Base-by-base conservation (phyloP, 805 yeast genomes). In the Blastobotrys peoriensis region DNA sequence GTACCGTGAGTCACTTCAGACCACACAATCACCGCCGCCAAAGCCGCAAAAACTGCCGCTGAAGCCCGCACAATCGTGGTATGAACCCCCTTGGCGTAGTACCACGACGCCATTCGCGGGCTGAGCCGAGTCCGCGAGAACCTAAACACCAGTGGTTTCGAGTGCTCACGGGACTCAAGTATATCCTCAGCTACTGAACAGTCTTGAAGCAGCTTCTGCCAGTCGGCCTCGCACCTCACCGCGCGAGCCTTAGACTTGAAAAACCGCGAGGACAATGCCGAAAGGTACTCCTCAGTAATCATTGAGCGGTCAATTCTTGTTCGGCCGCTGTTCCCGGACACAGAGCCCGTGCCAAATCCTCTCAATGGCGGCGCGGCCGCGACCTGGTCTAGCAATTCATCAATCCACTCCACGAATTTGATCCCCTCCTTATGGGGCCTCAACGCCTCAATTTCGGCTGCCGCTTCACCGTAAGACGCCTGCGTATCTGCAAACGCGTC, bases 1-100 rank as follows among this genome's bases (percentile, higher is more conserved):
- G 89, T 78, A 3, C 86, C 83, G 59, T 85, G 89, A 44, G 83
- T 70, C 28, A 82, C 65, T 57, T 86, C 95, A 16, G 89, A 81
- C 64, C 83, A 79, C n/a, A 82, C 70, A 3, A 86, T 65, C 2
- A 78, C 57, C 4, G 78, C 59, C 0, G 89, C 76, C 4, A 75
- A 54, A 0, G 56, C 35, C 9, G 68, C 68, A 16, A 81, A 56
- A 0, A 70, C 10, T 0, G 73, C 44, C 0, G 86, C 71, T 16
- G 65, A 48, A 0, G 70, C 17, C n/a, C 77, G 64, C 36, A 73
- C 70, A 1, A 67, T 34, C 4, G 61, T 38, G 0, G 89, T 88
- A 5, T 68, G 58, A 6, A 76, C 38, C 10, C 30, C 30, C 38
- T 65, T 68, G 45, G 71, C 64, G 50, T 72, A 66, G 41, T 67